phyloP scores from a whole-genome alignment of 148 eudicot species.

The Bassia scoparia region DNA sequence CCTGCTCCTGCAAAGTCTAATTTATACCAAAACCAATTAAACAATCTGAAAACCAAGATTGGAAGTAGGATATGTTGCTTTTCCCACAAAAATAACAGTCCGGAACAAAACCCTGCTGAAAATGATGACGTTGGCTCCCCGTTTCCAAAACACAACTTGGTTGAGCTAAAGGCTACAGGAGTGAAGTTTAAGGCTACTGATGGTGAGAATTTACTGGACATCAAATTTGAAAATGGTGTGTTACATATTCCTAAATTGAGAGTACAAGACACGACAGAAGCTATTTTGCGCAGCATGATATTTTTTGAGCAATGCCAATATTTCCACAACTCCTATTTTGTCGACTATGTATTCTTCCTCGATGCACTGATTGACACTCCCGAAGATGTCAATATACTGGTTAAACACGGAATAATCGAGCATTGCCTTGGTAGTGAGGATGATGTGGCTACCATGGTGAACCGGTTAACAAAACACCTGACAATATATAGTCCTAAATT shows the following conservation, averaged over 20 bases:
- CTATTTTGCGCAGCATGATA: constrained; percentile 18
- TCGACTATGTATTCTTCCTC: constrained; percentile 24
- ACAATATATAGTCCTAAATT: background rate
- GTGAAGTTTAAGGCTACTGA: no score
- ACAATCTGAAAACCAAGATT: no score
- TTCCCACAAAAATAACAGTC: no score
- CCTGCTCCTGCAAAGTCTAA: background rate
- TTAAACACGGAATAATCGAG: constrained; percentile 20
- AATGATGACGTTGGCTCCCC: no score
- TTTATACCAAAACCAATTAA: background rate
- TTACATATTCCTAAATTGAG: no score
- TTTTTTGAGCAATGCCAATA: constrained; percentile 22
- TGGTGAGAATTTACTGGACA: no score
- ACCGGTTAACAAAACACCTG: background rate
- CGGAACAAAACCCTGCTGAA: no score
- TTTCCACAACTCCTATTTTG: constrained; percentile 20
- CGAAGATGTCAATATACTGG: constrained; percentile 24
- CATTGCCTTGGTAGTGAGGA: constrained; percentile 22
- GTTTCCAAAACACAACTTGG: no score
- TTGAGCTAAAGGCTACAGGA: no score
- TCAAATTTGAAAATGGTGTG: no score
- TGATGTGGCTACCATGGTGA: constrained; percentile 23
- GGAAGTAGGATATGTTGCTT: no score
- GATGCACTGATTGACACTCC: constrained; percentile 26
- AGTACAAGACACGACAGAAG: constrained; percentile 7